Evolutionary conservation across 495 filamentous ascomycete species (phyloP).

Genomic region (Delitschia confertaspora): DNA sequence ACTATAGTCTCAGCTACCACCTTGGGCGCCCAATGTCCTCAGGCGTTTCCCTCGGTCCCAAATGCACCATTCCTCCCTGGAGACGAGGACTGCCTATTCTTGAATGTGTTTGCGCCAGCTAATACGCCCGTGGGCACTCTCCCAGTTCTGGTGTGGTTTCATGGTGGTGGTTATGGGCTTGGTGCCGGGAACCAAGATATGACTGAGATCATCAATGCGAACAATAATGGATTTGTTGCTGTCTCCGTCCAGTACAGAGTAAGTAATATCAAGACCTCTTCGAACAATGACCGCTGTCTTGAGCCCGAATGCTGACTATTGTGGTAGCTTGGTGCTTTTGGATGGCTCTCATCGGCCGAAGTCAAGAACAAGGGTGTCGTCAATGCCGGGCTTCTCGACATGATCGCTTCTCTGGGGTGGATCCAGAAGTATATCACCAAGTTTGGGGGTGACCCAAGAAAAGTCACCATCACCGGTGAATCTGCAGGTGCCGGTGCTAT

Average conservation of each 20-base stretch:
- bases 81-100: constrained; percentile 32
- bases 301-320: constrained; percentile 1
- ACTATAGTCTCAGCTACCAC: constrained; percentile 1
- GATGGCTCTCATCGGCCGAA: constrained; percentile 22
- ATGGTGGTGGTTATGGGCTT: constrained; percentile 32
- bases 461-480: constrained; percentile 12
- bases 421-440: constrained; percentile 12
- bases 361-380: constrained; percentile 30
- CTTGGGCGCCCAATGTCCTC: constrained; percentile 8
- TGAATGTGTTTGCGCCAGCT: constrained; percentile 21
- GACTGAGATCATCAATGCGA: constrained; percentile 26
- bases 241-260: constrained; percentile 32
- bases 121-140: constrained; percentile 2
- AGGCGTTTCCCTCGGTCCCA: constrained; percentile 5
- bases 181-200: constrained; percentile 26
- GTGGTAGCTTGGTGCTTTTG: constrained; percentile 13
- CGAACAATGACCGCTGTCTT: background rate
- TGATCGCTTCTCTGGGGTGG: constrained; percentile 6
- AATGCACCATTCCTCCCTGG: constrained; percentile 6
- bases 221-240: constrained; percentile 30
- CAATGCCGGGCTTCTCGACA: constrained; percentile 19
- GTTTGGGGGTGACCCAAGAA: constrained; percentile 8
- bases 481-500: constrained; percentile 5
- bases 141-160: constrained; percentile 31
- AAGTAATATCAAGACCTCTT: constrained; percentile 8